Evolutionary conservation across 2,329 filamentous ascomycete genomes (phyloP), one percentile per base, ranked within the genome.

Genomic region (Trichophyton mentagrophytes): DNA sequence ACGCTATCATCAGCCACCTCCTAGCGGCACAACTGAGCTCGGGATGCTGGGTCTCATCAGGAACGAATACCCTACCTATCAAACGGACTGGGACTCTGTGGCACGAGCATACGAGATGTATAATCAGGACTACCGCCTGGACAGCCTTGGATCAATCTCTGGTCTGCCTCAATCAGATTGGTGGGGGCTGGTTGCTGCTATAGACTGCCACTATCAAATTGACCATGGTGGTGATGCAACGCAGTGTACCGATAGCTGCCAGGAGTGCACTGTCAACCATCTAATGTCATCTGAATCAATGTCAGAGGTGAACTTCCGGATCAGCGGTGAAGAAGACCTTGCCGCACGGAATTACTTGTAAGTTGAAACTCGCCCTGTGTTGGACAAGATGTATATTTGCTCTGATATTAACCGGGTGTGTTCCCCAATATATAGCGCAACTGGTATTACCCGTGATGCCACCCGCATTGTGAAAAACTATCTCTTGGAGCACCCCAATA

Each of bases 201-300:
- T 76, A n/a, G 74, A 76, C 63, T 74, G 72, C 58, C 74, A 76
- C 65, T 76, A 74, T 57, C 70, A 75, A 22, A 65, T 75, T 36
- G 42, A 72, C n/a, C 74, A 76, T 63, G 63, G 71, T 46, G 74
- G 73, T 5, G 64, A 69, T 40, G 63, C 60, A 1, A 69, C 65
- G 38, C 62, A 71, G 0, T 76, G 74, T 62, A 58, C 64, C 6
- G 17, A 64, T 1, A 22, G 42, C 6, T 76, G 74, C 60, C 72
- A 74, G 61, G 66, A 72, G 53, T 62, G 64, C 9, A 72, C 74
- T 27, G 58, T 76, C 36, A 64, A 70, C 59, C 71, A 70, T 22
- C 75, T 76, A 36, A 49, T 76, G 27, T 65, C 70, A 22, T 68
- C 73, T 11, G 67, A 74, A 8, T 63, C 67, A n/a, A 65, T 67